phyloP scores from a whole-genome alignment of 2,329 filamentous ascomycete genomes.

The Colletotrichum plurivorum region DNA sequence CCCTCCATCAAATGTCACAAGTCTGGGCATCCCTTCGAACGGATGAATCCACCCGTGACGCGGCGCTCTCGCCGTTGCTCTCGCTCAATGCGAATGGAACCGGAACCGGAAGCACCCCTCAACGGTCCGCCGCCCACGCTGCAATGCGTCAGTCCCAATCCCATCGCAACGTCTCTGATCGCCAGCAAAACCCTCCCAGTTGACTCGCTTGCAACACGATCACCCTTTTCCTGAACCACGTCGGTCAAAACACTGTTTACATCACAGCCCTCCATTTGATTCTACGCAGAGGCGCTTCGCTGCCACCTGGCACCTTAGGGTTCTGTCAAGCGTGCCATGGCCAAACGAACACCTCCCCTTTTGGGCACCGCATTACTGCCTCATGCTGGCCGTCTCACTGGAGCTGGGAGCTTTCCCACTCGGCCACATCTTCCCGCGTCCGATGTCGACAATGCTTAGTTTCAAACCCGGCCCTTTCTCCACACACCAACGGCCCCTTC shows the following conservation, averaged over 20 bases:
- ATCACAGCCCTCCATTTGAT: constrained; percentile 4
- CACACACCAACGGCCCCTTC: constrained; percentile 26
- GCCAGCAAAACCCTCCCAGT: constrained; percentile 7
- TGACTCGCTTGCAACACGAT: not conserved
- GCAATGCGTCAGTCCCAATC: constrained; percentile 1
- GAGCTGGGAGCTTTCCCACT: not conserved
- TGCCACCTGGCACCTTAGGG: constrained; percentile 11
- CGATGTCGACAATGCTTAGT: constrained; percentile 23
- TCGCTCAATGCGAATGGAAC: constrained; percentile 18
- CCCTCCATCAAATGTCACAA: constrained; percentile 28
- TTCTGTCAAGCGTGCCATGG: constrained; percentile 22
- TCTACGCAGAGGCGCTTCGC: constrained; percentile 12
- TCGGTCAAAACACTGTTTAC: constrained; percentile 22
- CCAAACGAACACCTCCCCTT: constrained; percentile 9
- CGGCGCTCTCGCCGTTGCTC: constrained; percentile 14
- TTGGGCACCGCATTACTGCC: not conserved
- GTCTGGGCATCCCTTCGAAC: constrained; percentile 37
- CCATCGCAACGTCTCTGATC: not conserved
- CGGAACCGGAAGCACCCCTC: not conserved
- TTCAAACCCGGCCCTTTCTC: constrained; percentile 29
- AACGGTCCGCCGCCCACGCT: constrained; percentile 12
- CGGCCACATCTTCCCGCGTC: constrained; percentile 25
- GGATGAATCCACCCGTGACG: constrained; percentile 34
- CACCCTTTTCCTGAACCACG: not conserved
- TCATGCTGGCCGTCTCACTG: constrained; percentile 10